Evolutionary conservation across 345 rosid species (phyloP).

Genomic region (Moringa oleifera): DNA sequence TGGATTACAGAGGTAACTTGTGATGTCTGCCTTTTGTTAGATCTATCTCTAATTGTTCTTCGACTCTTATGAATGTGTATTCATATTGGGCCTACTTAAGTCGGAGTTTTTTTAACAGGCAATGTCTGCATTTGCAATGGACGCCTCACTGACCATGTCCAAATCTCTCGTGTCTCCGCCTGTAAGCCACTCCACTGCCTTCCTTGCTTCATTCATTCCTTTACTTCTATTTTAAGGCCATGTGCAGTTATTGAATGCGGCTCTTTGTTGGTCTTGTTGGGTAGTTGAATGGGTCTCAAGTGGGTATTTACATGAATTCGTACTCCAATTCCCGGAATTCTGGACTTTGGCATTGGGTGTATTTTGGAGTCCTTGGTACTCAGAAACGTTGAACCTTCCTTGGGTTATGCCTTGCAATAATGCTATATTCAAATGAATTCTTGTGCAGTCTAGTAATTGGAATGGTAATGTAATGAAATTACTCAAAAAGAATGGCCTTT

Average conservation of each 20-base stretch:
- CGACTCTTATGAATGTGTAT: neutral
- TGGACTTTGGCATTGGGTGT: constrained; percentile 7
- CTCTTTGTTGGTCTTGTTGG: neutral
- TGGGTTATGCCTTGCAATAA: neutral
- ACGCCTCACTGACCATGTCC: constrained; percentile 57
- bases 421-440: neutral
- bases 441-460: neutral
- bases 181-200: constrained; percentile 34
- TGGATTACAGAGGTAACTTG: neutral
- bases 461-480: too few species aligned
- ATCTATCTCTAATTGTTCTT: neutral
- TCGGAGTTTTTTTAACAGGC: constrained; percentile 2
- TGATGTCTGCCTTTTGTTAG: neutral
- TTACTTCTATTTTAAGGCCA: too few species aligned
- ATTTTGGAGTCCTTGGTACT: neutral
- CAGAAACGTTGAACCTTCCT: neutral
- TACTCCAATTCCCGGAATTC: neutral
- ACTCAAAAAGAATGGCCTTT: too few species aligned
- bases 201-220: neutral
- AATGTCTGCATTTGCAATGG: constrained; percentile 36
- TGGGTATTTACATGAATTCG: neutral
- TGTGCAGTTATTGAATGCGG: too few species aligned
- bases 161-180: constrained; percentile 54
- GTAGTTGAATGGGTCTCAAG: constrained; percentile 5
- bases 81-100: neutral